Evolutionary conservation across 352 stramenopile genomes (phyloP), one percentile per base, ranked within the genome.

Genomic region (Globisporangium radiosum): DNA sequence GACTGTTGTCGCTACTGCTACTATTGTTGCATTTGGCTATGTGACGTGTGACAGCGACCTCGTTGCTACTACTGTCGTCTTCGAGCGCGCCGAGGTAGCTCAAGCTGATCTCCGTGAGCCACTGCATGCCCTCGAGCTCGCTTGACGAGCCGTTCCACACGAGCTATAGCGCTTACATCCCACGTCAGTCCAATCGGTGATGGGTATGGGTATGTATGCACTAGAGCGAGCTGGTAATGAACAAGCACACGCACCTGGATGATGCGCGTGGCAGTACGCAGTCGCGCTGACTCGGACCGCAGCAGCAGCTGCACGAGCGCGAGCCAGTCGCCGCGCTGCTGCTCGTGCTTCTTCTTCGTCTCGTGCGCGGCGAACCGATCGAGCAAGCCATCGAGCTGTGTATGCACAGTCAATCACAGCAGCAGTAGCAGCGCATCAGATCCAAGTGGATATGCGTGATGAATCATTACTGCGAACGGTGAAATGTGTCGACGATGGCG

Each of bases 121-220:
- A 87, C 60, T 88, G 80, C 71, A 85, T 84, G 48, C 71, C 73
- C 63, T 89, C 78, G 45, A 91, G 64, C 49, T 94, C 84, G 52
- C 73, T 92, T 36, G 68, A 60, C 15, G 63, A 70, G 33, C 80
- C 75, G 5, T 68, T 65, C 56, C 82, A 86, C 17, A 92, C 62
- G 38, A 75, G 52, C 62, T 75, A 58, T 13, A 17, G 13, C 6
- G 8, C 43, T 45, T 17, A 48, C 14, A 7, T 40, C 9, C 14
- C 33, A 43, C 8, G 17, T 4, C n/a, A 25, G 0, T 3, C 25
- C 25, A 33, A 33, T 33, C 25, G 17, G 14, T 14, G 36, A 11
- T 14, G 43, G 11, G 5, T 11, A 37, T n/a, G 14, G 37, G 11
- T 19, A 17, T 15, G 9, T 44, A 42, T 7, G 25, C 14, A 43